Base-by-base conservation (phyloP, 345 rosid genomes). In the Sonneratia alba region DNA sequence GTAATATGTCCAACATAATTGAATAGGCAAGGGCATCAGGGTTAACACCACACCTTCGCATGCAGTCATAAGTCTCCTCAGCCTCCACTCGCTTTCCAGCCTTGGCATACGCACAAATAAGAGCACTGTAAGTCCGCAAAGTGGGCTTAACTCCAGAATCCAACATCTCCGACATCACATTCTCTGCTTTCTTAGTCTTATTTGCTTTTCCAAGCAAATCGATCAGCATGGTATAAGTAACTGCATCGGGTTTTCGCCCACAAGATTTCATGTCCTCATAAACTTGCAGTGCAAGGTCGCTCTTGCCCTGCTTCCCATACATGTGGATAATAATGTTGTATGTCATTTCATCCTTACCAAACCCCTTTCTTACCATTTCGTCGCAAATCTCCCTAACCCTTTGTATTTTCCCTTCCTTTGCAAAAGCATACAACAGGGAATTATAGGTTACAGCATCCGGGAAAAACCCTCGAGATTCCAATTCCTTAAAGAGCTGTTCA, bases 61-160 rank as follows among this genome's bases (percentile, higher is more conserved):
- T 94, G 87, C 91, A 86, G 68, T 79, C 63, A 77, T 88, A 94
- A 72, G 89, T 84, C 64, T 83, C 85, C 68, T 91, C 96, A 71
- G 97, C 97, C 82, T 94, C 88, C 48, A 79, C 78, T 55, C 84
- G 84, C 79, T 80, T 85, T 75, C 98, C 98, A 69, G 92, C 91
- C 91, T 87, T 94, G 37, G 98, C 96, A 85, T 88, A 94, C 70
- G 95, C 98, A 80, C 96, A 90, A 73, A 94, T 86, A 72, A 94
- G 88, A 76, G 98, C 98, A 83, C 95, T 94, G 64, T 86, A 94
- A 47, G 98, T 94, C 77, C 81, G 85, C 76, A 94, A 78, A 69
- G 92, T 90, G 47, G 98, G 98, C 77, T 87, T 94, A 49, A 94
- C 86, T 69, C 90, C 91, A 3, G 76, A 74, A 67, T 88, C 88